Percentiles rank a stretch among this genome's conserved stretches.
Conservation (phyloP, 495 filamentous ascomycete genomes). For the Parathielavia hyrcaniae region DNA sequence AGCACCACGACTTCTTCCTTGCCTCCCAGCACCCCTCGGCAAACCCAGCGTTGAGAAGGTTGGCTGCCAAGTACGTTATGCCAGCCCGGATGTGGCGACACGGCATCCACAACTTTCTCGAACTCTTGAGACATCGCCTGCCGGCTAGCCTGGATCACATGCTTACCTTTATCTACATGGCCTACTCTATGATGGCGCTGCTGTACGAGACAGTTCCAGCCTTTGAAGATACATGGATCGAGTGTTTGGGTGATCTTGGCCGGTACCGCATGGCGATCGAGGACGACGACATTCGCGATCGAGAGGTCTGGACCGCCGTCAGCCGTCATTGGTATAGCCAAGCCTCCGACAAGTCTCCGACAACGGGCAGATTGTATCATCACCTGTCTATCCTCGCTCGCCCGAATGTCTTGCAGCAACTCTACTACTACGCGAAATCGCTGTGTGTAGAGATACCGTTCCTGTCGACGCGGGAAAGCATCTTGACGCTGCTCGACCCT, state of each 20-base stretch:
- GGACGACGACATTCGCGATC: slow-evolving; percentile 61
- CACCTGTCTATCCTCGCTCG: slow-evolving; percentile 76
- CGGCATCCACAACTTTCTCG: slow-evolving; percentile 64
- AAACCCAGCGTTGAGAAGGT: too few relatives aligned
- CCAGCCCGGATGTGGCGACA: slow-evolving; percentile 70
- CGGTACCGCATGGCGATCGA: slow-evolving; percentile 67
- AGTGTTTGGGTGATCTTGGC: slow-evolving; percentile 76
- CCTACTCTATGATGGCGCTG: too few relatives aligned
- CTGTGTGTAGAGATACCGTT: slow-evolving; percentile 52
- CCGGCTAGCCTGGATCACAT: too few relatives aligned
- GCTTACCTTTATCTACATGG: too few relatives aligned
- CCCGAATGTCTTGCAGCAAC: slow-evolving; percentile 64
- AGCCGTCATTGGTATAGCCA: slow-evolving; percentile 78
- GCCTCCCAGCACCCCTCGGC: too few relatives aligned
- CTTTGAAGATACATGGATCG: slow-evolving; percentile 84
- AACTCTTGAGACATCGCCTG: slow-evolving; percentile 61
- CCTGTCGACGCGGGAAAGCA: slow-evolving; percentile 57
- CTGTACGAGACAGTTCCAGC: slow-evolving; percentile 62
- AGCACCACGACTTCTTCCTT: too few relatives aligned
- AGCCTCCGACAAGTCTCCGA: too few relatives aligned
- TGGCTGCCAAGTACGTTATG: too few relatives aligned
- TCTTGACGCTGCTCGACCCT: slow-evolving; percentile 64
- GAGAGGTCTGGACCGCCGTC: slow-evolving; percentile 72
- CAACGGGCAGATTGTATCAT: slow-evolving; percentile 74
- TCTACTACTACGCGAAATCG: slow-evolving; percentile 61